These are phyloP conservation scores for Helichrysum umbraculigerum DNA, from an alignment of 129 eudicot genomes.

Conservation along the genomic window DNA sequence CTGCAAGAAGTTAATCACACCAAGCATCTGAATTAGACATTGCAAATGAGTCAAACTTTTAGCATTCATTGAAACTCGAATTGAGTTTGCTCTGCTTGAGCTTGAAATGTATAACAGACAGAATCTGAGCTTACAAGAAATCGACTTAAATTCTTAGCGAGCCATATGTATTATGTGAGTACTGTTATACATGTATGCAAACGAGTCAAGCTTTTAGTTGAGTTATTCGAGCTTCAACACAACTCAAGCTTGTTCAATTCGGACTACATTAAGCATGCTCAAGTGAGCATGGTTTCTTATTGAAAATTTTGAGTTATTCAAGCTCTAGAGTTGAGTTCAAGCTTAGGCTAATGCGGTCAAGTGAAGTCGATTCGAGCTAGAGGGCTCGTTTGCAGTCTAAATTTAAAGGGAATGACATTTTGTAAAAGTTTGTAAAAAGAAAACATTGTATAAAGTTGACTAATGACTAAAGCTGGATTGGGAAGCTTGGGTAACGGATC, in stretches of 20 bases:
- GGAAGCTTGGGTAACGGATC: not conserved
- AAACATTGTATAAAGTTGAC: not conserved
- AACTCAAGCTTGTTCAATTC: not conserved
- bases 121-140: not conserved
- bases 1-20: conserved; percentile 22
- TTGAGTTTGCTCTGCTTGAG: too few relatives aligned
- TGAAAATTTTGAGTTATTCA: too few relatives aligned
- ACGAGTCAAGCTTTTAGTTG: not conserved
- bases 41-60: not conserved
- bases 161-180: not conserved
- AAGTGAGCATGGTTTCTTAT: too few relatives aligned
- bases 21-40: not conserved
- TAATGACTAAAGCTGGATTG: not conserved
- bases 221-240: not conserved
- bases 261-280: too few relatives aligned
- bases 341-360: not conserved
- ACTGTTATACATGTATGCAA: not conserved
- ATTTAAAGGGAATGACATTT: not conserved
- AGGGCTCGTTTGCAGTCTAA: not conserved
- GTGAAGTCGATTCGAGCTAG: not conserved
- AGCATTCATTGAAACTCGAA: not conserved
- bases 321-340: not conserved
- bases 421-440: not conserved
- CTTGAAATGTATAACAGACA: too few relatives aligned
- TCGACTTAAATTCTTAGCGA: not conserved